Evolutionary conservation across 2,329 filamentous ascomycete species (phyloP).

Genomic region (Trematosphaeria pertusa): DNA sequence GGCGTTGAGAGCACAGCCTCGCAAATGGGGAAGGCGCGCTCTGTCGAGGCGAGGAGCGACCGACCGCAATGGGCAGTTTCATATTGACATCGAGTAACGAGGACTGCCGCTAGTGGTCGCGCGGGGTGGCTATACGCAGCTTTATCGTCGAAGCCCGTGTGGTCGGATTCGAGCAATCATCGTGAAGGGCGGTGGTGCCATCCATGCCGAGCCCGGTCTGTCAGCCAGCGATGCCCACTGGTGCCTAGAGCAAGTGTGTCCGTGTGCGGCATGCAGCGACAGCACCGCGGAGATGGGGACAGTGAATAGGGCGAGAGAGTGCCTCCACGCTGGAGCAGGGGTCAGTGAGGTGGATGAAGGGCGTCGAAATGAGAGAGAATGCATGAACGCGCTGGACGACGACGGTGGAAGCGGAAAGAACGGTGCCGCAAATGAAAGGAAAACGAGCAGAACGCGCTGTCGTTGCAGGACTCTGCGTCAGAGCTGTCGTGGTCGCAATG

Average conservation of each 20-base stretch:
- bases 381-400: constrained; percentile 20
- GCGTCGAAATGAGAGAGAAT: constrained; percentile 5
- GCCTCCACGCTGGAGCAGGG: not conserved
- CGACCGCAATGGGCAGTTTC: not conserved
- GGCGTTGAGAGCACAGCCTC: not conserved
- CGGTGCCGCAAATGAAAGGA: not conserved
- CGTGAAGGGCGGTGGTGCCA: constrained; percentile 19
- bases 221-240: too few species aligned
- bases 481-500: constrained; percentile 31
- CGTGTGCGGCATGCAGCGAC: not conserved
- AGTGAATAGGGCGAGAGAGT: not conserved
- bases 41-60: not conserved
- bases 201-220: constrained; percentile 13
- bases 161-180: constrained; percentile 29
- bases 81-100: constrained; percentile 27
- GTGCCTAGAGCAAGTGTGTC: not conserved
- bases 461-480: constrained; percentile 18
- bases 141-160: constrained; percentile 29
- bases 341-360: constrained; percentile 7
- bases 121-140: constrained; percentile 14
- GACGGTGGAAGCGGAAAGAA: constrained; percentile 5
- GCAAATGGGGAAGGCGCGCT: not conserved
- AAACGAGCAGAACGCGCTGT: constrained; percentile 11
- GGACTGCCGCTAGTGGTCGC: constrained; percentile 11
- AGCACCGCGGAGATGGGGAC: not conserved